Base-by-base conservation (phyloP, 2,329 filamentous ascomycete genomes). In the Ophiobolus disseminans region DNA sequence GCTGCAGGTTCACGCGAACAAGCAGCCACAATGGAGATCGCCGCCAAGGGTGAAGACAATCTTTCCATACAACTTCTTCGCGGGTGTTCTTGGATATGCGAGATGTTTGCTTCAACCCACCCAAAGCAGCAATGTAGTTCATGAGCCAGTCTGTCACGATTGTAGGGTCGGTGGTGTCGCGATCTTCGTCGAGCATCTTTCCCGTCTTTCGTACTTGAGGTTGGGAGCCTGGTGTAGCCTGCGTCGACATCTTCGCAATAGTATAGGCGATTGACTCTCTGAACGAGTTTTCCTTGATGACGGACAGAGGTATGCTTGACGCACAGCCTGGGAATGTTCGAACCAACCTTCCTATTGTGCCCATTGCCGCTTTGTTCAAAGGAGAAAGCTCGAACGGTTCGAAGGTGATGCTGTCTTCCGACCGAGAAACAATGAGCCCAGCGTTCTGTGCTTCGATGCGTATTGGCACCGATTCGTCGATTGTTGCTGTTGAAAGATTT, bases 11-110 rank as follows among this genome's bases (percentile, higher is more conserved):
- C 0, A 84, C 80, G 0, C 83, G 79, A 2, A 86, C 45, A 0
- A 85, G 68, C 0, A 86, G 69, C 82, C 82, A 86, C 0, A 80
- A 48, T 0, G 82, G 71, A 10, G 82, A 84, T 35, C 79, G 66
- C 9, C 76, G 69, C 82, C 82, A 85, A 0, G 78, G 79, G 1
- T 42, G 32, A 1, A 50, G 50, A 11, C 50, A 55, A 1, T 74
- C 37, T 0, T 55, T 46, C 75, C 78, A 84, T 8, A 81, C 46
- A 1, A 84, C 75, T 11, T 86, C 82, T 30, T 86, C 82, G 2
- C 80, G 77, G 0, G 79, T 81, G 22, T 79, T 71, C 48, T 86
- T 86, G 34, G 53, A 68, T n/a, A 85, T 72, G 0, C 70, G 66
- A 0, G 39, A 11, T 2, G 43, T 34, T 10, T 51, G 40, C 8